Conservation (phyloP, 164 flowering plant species). For the Magnolia changhungtana region DNA sequence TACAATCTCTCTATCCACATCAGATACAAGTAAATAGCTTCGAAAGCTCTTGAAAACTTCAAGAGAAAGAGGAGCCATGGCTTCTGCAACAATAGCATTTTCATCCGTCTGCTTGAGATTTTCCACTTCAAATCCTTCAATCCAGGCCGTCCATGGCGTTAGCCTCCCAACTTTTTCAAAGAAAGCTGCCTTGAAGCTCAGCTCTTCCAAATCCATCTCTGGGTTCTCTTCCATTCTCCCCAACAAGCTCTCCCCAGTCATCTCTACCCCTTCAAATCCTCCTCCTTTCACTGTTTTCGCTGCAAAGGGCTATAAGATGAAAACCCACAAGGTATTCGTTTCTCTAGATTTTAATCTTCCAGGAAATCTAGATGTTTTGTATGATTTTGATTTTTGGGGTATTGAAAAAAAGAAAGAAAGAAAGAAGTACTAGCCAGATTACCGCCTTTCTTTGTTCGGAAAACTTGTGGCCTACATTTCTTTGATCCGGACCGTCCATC, state of each 20-base stretch:
- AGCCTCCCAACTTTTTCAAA: constrained; percentile 24
- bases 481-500: too few species aligned
- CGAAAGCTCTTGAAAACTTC: too few species aligned
- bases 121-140: constrained; percentile 16
- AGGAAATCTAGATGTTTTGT: neutral
- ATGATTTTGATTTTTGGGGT: too few species aligned
- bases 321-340: constrained; percentile 76
- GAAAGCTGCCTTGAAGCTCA: constrained; percentile 33
- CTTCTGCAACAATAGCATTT: constrained; percentile 30
- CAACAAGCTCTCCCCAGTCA: constrained; percentile 21
- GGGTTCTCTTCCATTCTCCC: constrained; percentile 26
- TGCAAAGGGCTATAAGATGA: constrained; percentile 88
- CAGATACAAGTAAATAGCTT: too few species aligned
- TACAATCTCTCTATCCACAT: too few species aligned
- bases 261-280: constrained; percentile 22
- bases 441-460: neutral
- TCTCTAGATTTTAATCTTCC: neutral
- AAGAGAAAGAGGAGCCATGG: constrained; percentile 23
- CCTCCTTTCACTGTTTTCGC: constrained; percentile 46
- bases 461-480: neutral
- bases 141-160: constrained; percentile 21
- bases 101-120: constrained; percentile 9
- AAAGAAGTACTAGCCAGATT: neutral
- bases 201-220: constrained; percentile 40
- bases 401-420: neutral